Percentiles rank a stretch among this genome's conserved stretches.
These are phyloP conservation scores for Phaffia rhodozyma DNA, from an alignment of 1,284 basidiomycete genomes.

Conservation along the genomic window DNA sequence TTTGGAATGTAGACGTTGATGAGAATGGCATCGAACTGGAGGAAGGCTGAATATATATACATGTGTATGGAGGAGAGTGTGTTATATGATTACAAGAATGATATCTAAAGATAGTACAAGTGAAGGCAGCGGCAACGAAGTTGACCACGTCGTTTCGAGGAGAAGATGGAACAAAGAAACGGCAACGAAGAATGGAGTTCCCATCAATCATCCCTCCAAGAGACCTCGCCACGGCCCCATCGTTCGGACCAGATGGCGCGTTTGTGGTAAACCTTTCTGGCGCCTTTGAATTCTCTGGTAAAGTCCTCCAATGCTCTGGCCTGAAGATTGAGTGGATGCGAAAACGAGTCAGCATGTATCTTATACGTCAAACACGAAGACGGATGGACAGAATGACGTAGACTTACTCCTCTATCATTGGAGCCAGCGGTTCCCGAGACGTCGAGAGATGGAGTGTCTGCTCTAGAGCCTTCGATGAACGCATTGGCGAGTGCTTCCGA, in stretches of 20 bases:
- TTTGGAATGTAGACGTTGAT: no score
- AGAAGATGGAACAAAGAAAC: neutral
- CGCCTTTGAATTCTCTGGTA: slow-evolving; percentile 70
- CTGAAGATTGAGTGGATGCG: slow-evolving; percentile 11
- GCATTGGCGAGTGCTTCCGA: slow-evolving; percentile 68
- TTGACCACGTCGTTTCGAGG: neutral
- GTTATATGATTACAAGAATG: no score
- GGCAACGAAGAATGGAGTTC: neutral
- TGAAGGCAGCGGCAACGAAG: neutral
- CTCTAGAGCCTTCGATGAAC: slow-evolving; percentile 53
- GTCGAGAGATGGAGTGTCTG: slow-evolving; percentile 34
- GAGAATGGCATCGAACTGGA: no score
- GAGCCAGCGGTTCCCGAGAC: slow-evolving; percentile 22
- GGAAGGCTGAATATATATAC: no score
- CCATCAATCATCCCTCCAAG: slow-evolving; percentile 54
- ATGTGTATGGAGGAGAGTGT: no score
- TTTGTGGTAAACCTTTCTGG: slow-evolving; percentile 77
- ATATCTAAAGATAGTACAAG: neutral
- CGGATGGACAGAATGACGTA: neutral
- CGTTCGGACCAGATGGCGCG: slow-evolving; percentile 74
- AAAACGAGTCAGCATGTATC: neutral
- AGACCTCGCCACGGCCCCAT: slow-evolving; percentile 70
- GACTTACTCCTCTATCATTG: slow-evolving; percentile 7
- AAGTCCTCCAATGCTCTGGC: slow-evolving; percentile 58
- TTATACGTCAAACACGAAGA: neutral